Conservation (phyloP, 163 green algal genomes). For the Chlamydomonas reinhardtii region DNA sequence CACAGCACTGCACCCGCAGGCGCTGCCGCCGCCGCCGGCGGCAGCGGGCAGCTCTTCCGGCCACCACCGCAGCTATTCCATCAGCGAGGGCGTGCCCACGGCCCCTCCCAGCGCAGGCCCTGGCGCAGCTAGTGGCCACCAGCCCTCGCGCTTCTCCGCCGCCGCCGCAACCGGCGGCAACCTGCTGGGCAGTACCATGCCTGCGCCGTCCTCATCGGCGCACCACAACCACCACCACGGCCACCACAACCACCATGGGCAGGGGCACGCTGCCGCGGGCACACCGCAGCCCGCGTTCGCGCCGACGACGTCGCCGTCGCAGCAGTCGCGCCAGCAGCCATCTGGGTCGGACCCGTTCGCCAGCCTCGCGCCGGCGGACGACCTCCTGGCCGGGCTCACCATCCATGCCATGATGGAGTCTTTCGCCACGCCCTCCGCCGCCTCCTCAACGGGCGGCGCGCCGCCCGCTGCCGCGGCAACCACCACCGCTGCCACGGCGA, state of each 20-base stretch:
- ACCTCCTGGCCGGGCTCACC: conserved; percentile 56
- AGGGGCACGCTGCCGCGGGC: too few relatives aligned
- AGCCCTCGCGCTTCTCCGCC: background rate
- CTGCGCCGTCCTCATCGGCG: background rate
- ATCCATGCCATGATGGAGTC: conserved; percentile 43
- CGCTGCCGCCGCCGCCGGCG: background rate
- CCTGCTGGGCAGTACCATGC: background rate
- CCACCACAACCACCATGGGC: background rate
- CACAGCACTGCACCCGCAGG: background rate
- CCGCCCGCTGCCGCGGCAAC: background rate
- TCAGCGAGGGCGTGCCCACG: conserved; percentile 28
- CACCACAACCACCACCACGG: background rate
- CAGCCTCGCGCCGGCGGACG: conserved; percentile 6
- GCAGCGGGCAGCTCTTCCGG: background rate
- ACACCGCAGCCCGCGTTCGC: background rate
- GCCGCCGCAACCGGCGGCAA: background rate
- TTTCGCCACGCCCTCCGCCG: background rate
- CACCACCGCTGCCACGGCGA: background rate
- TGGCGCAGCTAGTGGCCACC: background rate
- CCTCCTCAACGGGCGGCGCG: background rate
- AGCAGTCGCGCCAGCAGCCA: background rate
- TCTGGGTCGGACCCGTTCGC: conserved; percentile 48
- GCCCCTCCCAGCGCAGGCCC: background rate
- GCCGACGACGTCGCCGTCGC: background rate
- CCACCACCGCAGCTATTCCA: conserved; percentile 40